Evolutionary conservation across 1,284 basidiomycete genomes (phyloP).

Genomic region (Cryptococcus wingfieldii): DNA sequence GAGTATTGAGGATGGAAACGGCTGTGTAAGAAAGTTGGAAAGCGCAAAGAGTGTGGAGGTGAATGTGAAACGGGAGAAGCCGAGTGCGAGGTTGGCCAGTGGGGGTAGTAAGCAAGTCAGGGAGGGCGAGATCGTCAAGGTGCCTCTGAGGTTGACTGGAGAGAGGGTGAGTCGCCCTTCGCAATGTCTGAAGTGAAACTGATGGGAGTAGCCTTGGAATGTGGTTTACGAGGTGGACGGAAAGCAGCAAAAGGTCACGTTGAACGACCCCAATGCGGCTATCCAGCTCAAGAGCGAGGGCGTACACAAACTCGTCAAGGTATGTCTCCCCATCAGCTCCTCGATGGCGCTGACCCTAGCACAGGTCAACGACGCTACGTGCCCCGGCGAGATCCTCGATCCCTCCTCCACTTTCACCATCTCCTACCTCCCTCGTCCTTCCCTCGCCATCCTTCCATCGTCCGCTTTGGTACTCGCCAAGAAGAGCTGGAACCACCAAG

Average conservation of each 20-base stretch:
- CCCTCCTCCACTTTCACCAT: constrained; percentile 66
- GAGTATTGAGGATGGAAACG: constrained; percentile 81
- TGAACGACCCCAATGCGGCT: constrained; percentile 66
- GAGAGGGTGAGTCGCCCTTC: constrained; percentile 62
- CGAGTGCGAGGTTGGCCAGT: constrained; percentile 70
- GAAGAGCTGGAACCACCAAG: constrained; percentile 61
- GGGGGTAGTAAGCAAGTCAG: constrained; percentile 63
- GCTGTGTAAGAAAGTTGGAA: constrained; percentile 69
- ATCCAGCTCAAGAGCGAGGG: constrained; percentile 68
- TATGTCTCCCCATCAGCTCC: constrained; percentile 39
- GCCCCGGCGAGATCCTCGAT: constrained; percentile 65
- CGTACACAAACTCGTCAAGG: constrained; percentile 68
- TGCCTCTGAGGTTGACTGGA: constrained; percentile 79
- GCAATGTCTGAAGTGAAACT: not conserved
- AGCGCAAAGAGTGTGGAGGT: constrained; percentile 76
- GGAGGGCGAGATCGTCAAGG: constrained; percentile 66
- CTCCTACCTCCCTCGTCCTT: constrained; percentile 57
- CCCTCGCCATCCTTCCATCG: constrained; percentile 33
- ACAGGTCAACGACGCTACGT: constrained; percentile 75
- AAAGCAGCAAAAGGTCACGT: constrained; percentile 51
- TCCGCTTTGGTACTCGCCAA: constrained; percentile 52
- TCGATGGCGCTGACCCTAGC: not conserved
- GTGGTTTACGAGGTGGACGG: constrained; percentile 66
- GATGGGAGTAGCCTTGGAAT: constrained; percentile 62
- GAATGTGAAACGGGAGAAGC: constrained; percentile 81